A percentile compares a stretch with the other conserved stretches of the same genome.
Evolutionary conservation across 352 stramenopile species (phyloP).

Genomic region (Phytophthora meadii): DNA sequence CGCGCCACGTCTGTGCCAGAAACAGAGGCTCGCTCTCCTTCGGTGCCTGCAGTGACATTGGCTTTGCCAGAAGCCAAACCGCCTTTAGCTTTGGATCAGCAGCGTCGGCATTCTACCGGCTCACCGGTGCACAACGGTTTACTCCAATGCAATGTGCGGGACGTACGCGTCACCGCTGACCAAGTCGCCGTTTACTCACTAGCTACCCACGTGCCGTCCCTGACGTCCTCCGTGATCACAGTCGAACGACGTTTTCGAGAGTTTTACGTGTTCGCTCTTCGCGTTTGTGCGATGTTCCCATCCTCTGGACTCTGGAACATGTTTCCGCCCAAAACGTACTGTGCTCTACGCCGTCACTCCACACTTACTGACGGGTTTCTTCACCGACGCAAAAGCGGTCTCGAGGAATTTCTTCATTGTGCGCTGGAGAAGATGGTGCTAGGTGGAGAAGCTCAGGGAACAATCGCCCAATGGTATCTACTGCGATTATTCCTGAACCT

Average conservation of each 20-base stretch:
- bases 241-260: slow-evolving; percentile 79
- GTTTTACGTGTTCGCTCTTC: slow-evolving; percentile 76
- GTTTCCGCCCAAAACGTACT: slow-evolving; percentile 78
- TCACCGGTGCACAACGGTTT: slow-evolving; percentile 21
- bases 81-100: slow-evolving; percentile 1
- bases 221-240: slow-evolving; percentile 21
- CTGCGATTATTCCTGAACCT: slow-evolving; percentile 73
- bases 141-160: slow-evolving; percentile 59
- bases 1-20: slow-evolving; percentile 32
- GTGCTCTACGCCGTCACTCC: slow-evolving; percentile 34
- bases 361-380: slow-evolving; percentile 62
- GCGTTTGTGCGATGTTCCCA: slow-evolving; percentile 71
- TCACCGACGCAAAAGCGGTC: slow-evolving; percentile 62
- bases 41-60: slow-evolving; percentile 9
- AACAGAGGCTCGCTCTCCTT: slow-evolving; percentile 18
- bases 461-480: slow-evolving; percentile 73
- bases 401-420: slow-evolving; percentile 70
- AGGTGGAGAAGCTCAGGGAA: slow-evolving; percentile 48
- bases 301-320: slow-evolving; percentile 60
- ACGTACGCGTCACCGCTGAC: slow-evolving; percentile 59
- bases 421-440: slow-evolving; percentile 71
- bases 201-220: slow-evolving; percentile 47
- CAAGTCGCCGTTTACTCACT: slow-evolving; percentile 69
- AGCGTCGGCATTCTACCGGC: slow-evolving; percentile 1
- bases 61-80: slow-evolving; percentile 1